A percentile compares a stretch with the other conserved stretches of the same genome.
These are phyloP conservation scores for Nakazawaea sp. DNA, from an alignment of 805 yeast species.

Conservation along the genomic window DNA sequence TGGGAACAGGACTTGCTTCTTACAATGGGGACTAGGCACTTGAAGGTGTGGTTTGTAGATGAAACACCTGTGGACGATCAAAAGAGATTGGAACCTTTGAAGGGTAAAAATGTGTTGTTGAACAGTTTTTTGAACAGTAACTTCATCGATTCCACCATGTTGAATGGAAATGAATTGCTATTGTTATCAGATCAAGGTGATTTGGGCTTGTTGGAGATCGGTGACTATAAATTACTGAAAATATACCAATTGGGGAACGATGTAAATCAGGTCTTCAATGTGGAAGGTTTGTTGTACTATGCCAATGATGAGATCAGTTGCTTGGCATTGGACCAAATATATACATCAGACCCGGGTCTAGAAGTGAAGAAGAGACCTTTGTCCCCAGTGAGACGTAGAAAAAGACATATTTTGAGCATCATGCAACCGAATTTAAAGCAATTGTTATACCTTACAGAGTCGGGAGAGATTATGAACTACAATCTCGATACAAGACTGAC, in stretches of 20 bases:
- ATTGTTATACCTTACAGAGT: constrained; percentile 27
- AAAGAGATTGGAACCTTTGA: constrained; percentile 25
- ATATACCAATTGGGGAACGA: constrained; percentile 14
- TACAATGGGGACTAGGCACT: constrained; percentile 55
- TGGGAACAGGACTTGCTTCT: constrained; percentile 47
- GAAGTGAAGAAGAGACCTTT: constrained; percentile 15
- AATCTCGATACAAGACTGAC: constrained; percentile 14
- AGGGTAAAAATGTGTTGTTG: constrained; percentile 55
- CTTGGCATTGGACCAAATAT: constrained; percentile 14
- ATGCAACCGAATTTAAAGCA: constrained; percentile 17
- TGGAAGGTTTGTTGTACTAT: constrained; percentile 11
- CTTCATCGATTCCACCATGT: constrained; percentile 34
- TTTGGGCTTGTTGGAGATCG: constrained; percentile 23
- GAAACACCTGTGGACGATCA: neutral
- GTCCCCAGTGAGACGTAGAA: constrained; percentile 21
- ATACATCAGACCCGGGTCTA: neutral
- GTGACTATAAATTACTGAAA: constrained; percentile 17
- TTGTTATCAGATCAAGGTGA: constrained; percentile 27
- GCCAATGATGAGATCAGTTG: constrained; percentile 14
- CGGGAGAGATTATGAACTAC: constrained; percentile 29
- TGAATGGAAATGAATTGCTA: constrained; percentile 30
- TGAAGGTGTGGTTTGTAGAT: constrained; percentile 54
- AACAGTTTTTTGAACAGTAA: constrained; percentile 41
- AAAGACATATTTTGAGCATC: constrained; percentile 27
- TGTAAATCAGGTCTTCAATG: constrained; percentile 18